Conservation (phyloP, 768 basidiomycete genomes). For the Lyophyllum semitale region DNA sequence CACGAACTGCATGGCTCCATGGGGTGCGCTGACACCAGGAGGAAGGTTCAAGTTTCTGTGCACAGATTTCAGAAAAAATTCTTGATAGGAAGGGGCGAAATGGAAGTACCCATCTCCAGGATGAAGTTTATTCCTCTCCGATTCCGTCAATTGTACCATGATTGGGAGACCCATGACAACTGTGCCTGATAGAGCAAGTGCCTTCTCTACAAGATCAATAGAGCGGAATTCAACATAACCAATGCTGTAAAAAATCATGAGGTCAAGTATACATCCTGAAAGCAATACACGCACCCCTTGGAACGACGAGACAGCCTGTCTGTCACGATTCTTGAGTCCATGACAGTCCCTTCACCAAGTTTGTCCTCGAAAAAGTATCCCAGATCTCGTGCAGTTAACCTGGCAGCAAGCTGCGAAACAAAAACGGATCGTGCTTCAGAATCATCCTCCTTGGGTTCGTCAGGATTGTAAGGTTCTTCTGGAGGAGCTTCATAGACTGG, state of each 20-base stretch:
- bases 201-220: conserved; percentile 89
- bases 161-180: conserved; percentile 98
- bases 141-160: conserved; percentile 94
- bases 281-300: conserved; percentile 75
- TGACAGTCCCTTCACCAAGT: conserved; percentile 88
- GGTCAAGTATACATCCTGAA: background rate
- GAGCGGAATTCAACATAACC: conserved; percentile 97
- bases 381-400: conserved; percentile 94
- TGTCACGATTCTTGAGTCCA: conserved; percentile 95
- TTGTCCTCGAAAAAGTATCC: conserved; percentile 99
- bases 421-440: conserved; percentile 98
- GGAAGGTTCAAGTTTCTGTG: conserved; percentile 77
- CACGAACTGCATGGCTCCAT: conserved; percentile 82
- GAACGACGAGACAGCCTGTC: conserved; percentile 93
- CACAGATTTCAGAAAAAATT: conserved; percentile 13
- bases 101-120: conserved; percentile 79
- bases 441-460: conserved; percentile 93
- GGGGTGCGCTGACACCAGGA: conserved; percentile 80
- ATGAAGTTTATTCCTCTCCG: conserved; percentile 89
- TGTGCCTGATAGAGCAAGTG: conserved; percentile 87
- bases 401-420: conserved; percentile 96
- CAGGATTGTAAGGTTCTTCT: conserved; percentile 75
- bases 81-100: background rate
- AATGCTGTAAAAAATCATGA: conserved; percentile 56
- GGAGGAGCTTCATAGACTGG: conserved; percentile 68